Conservation (phyloP, 2,329 filamentous ascomycete species). For the Hypoxylon sp. region DNA sequence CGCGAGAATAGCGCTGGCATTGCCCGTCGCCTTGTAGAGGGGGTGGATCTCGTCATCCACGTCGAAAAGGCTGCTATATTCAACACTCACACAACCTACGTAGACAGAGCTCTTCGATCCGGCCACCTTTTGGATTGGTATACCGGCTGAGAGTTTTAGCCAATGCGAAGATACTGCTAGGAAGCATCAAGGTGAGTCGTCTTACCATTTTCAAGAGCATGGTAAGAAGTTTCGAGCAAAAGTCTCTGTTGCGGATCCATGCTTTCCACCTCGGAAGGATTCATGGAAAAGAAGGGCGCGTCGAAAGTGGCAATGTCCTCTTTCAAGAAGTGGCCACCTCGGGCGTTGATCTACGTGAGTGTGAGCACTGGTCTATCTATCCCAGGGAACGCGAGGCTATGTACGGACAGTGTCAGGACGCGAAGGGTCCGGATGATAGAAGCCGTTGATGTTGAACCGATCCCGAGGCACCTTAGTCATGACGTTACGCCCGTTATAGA, state of each 20-base stretch:
- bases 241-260: conserved; percentile 47
- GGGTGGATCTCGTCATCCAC: background rate
- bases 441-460: conserved; percentile 18
- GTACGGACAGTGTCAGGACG: no score
- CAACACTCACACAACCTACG: background rate
- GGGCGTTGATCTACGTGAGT: background rate
- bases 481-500: background rate
- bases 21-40: background rate
- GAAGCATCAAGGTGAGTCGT: no score
- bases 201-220: conserved; percentile 25
- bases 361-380: no score
- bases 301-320: conserved; percentile 47
- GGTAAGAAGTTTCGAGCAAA: conserved; percentile 19
- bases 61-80: background rate
- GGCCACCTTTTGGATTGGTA: conserved; percentile 8
- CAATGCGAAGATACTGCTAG: no score
- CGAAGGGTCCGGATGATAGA: conserved; percentile 10
- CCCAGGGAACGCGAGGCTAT: no score
- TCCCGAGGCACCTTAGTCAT: conserved; percentile 15
- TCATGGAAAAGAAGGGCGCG: conserved; percentile 49
- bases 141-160: conserved; percentile 8
- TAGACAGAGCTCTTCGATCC: background rate
- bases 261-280: conserved; percentile 25
- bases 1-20: background rate
- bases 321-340: conserved; percentile 29